Evolutionary conservation across 495 filamentous ascomycete species (phyloP).

Genomic region (Rhypophila decipiens): DNA sequence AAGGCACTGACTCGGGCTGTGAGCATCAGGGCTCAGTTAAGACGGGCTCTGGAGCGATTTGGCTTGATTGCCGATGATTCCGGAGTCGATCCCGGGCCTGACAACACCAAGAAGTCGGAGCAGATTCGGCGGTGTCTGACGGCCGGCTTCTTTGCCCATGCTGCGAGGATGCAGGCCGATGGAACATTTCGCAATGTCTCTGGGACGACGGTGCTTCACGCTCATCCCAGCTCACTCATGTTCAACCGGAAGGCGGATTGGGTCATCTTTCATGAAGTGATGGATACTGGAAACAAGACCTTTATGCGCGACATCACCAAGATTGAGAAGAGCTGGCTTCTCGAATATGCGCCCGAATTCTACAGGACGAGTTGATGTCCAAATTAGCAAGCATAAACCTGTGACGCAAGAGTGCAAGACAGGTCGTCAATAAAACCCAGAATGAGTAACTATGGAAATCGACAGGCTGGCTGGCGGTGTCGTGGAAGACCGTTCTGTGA

Average conservation of each 20-base stretch:
- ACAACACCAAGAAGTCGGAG: constrained; percentile 49
- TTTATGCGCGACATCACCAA: constrained; percentile 89
- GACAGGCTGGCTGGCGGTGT: too few relatives aligned
- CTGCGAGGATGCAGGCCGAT: constrained; percentile 91
- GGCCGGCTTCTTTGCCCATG: constrained; percentile 90
- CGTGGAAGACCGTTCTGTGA: too few relatives aligned
- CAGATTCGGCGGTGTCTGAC: constrained; percentile 82
- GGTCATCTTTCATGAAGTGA: constrained; percentile 94
- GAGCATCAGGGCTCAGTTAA: constrained; percentile 79
- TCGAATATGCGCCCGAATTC: constrained; percentile 83
- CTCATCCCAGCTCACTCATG: constrained; percentile 90
- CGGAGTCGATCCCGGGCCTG: constrained; percentile 8
- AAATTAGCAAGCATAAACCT: too few relatives aligned
- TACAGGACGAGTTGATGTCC: constrained; percentile 53
- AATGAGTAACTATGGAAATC: too few relatives aligned
- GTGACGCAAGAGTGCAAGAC: too few relatives aligned
- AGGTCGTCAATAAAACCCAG: too few relatives aligned
- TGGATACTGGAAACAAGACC: constrained; percentile 85
- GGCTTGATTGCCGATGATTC: constrained; percentile 64
- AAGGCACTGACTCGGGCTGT: constrained; percentile 76
- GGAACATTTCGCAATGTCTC: constrained; percentile 80
- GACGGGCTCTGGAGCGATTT: constrained; percentile 80
- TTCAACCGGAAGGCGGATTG: constrained; percentile 98
- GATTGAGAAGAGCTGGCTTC: constrained; percentile 83
- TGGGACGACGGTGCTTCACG: constrained; percentile 66